Base-by-base conservation (phyloP, 2,329 filamentous ascomycete genomes). In the Alternaria rosae region DNA sequence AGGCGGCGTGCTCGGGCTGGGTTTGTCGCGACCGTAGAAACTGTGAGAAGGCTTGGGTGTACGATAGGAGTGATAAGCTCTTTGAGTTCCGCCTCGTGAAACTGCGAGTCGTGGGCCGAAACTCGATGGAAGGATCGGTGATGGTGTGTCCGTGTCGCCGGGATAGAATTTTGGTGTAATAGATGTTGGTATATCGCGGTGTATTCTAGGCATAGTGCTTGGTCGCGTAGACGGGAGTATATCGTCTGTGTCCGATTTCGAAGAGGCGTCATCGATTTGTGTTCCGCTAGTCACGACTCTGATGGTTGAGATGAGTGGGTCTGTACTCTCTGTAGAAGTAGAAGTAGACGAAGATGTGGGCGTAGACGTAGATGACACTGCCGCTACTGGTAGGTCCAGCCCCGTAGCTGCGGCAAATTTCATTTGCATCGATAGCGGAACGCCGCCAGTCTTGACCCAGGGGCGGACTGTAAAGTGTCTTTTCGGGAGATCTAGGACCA, bases 371-470 rank as follows among this genome's bases (percentile, higher is more conserved):
- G 52, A n/a, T 15, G 26, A 17, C 8, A 47, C 30, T 15, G 62
- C 44, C 30, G 43, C 30, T 30, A 62, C 5, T 21, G 51, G 51
- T 55, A 38, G 66, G 12, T 65, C 56, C n/a, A 59, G 23, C 9
- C 54, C 54, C 6, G 44, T 38, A 25, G 48, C 17, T 26, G 42
- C 45, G 47, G 61, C 28, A 61, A 59, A 47, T 62, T 54, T 30
- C 42, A 69, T 64, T 26, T 65, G 65, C 56, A 67, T 59, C 11
- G 68, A 66, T 23, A 51, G 56, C 30, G 71, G 64, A 15, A 74
- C 42, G 17, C 68, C 69, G n/a, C 62, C 60, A n/a, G 64, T 69
- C 51, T 53, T 57, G n/a, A 78, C 71, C 72, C 75, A 77, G 2
- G 74, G 71, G 12, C 70, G 66, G 21, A 74, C 62, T 6, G 69